phyloP scores from a whole-genome alignment of 192 early-diverging fungal species.

The Coemansia sp. region DNA sequence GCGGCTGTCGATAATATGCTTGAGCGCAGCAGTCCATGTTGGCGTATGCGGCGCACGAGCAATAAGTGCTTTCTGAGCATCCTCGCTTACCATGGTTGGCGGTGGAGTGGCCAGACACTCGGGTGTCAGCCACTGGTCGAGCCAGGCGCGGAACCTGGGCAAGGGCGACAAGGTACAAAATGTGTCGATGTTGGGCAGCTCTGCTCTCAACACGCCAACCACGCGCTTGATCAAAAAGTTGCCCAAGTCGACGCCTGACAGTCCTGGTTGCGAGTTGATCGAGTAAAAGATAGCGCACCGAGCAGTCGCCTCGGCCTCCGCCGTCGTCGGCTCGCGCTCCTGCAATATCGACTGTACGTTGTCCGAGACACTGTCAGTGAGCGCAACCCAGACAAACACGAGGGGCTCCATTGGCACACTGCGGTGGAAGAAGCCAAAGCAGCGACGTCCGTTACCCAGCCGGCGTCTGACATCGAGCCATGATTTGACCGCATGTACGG shows the following conservation, averaged over 20 bases:
- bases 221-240: conserved; percentile 90
- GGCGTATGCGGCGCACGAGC: conserved; percentile 17
- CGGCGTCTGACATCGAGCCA: conserved; percentile 83
- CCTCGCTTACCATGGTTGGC: conserved; percentile 1
- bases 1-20: conserved; percentile 35
- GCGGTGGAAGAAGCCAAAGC: conserved; percentile 84
- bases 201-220: conserved; percentile 71
- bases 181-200: conserved; percentile 68
- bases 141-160: conserved; percentile 84
- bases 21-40: conserved; percentile 47
- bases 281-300: conserved; percentile 90
- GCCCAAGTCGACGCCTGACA: conserved; percentile 88
- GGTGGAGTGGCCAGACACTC: conserved; percentile 28
- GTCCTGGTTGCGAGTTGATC: conserved; percentile 83
- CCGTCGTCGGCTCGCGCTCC: conserved; percentile 47
- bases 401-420: conserved; percentile 78
- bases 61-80: conserved; percentile 11
- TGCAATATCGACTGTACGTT: conserved; percentile 72
- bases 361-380: conserved; percentile 60
- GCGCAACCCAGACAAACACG: conserved; percentile 87
- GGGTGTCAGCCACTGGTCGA: conserved; percentile 52
- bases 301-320: conserved; percentile 47
- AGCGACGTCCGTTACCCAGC: conserved; percentile 67
- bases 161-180: conserved; percentile 92
- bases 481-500: conserved; percentile 81